A percentile compares a stretch with the other conserved stretches of the same genome.
Conservation (phyloP, 2,329 filamentous ascomycete genomes). For the Ilyonectria destructans region DNA sequence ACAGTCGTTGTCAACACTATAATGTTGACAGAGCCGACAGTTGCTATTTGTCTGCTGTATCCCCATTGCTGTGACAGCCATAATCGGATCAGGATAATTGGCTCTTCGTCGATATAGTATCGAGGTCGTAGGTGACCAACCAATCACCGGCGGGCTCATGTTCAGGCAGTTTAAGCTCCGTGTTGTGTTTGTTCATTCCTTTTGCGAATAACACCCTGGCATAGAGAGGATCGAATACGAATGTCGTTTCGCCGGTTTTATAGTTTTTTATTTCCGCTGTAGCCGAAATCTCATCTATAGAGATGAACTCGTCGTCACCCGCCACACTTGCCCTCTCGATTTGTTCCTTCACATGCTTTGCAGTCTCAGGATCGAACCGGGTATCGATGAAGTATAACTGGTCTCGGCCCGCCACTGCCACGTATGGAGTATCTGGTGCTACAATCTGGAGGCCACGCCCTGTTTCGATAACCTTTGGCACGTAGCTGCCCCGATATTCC, state of each 20-base stretch:
- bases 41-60: not conserved
- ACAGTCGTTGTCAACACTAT: not conserved
- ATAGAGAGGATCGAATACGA: slow-evolving; percentile 3
- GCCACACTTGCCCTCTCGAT: slow-evolving; percentile 3
- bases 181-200: not conserved
- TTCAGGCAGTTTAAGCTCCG: slow-evolving; percentile 1
- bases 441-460: not conserved
- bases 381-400: slow-evolving; percentile 3
- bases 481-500: not conserved
- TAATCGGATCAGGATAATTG: not conserved
- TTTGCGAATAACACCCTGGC: not conserved
- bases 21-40: not conserved
- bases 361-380: slow-evolving; percentile 5
- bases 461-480: not conserved
- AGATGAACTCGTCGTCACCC: not conserved
- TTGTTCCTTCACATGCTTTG: not conserved
- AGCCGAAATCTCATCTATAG: not conserved
- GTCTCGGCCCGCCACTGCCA: not conserved
- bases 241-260: not conserved
- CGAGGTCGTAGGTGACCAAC: slow-evolving; percentile 3
- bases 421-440: slow-evolving; percentile 5
- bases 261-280: not conserved
- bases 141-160: slow-evolving; percentile 5
- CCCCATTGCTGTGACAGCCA: not conserved
- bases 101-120: not conserved